These are phyloP conservation scores for Otatea glauca DNA, from an alignment of 176 grass and related monocot genomes.

Conservation along the genomic window DNA sequence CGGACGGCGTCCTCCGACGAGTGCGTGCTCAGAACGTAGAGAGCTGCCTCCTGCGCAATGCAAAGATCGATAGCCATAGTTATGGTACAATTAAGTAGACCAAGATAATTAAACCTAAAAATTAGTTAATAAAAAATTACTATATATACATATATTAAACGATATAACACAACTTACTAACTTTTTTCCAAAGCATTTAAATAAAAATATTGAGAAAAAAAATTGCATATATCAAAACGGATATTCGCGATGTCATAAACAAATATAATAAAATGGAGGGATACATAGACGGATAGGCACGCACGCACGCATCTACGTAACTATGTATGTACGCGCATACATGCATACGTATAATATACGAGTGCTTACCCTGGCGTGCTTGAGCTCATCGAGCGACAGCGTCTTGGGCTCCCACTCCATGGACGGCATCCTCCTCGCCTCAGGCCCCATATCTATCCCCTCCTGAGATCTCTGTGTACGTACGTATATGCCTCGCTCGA, in stretches of 20 bases:
- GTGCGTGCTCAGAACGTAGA: constrained; percentile 29
- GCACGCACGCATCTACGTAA: not conserved
- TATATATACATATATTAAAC: no score
- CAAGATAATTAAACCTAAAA: no score
- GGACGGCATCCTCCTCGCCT: constrained; percentile 1
- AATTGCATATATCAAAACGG: no score
- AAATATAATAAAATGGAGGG: no score
- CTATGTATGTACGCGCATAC: not conserved
- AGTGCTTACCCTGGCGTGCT: constrained; percentile 60
- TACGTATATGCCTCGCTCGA: not conserved
- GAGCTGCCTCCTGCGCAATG: constrained; percentile 20
- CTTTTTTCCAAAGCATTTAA: no score
- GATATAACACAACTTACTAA: no score
- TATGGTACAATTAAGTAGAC: no score
- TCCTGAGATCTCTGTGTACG: not conserved
- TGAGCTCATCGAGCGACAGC: constrained; percentile 58
- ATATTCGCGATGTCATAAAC: no score
- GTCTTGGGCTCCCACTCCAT: constrained; percentile 76
- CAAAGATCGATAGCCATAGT: not conserved
- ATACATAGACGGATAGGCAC: no score
- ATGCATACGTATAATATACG: no score
- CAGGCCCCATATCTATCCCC: not conserved
- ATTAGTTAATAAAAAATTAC: no score
- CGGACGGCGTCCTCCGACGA: not conserved
- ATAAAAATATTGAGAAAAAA: no score